phyloP scores from a whole-genome alignment of 371 early-diverging fungal genomes.

The Mortierella sp. region DNA sequence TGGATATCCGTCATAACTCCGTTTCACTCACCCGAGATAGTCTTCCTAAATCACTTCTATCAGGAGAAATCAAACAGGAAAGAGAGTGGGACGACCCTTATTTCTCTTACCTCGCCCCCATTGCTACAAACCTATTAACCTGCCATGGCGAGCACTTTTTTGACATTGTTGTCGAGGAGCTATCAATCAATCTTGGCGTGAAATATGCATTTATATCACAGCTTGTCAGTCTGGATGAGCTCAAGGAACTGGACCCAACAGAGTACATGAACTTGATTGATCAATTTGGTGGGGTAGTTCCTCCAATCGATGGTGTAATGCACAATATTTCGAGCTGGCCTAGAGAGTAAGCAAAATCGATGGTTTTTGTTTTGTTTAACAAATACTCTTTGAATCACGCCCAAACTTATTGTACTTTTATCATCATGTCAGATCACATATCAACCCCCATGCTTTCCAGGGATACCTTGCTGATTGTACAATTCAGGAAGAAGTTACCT shows the following conservation, averaged over 20 bases:
- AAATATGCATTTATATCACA: conserved; percentile 52
- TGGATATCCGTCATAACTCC: conserved; percentile 44
- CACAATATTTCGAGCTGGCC: conserved; percentile 54
- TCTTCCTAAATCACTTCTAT: conserved; percentile 10
- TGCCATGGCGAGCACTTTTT: conserved; percentile 49
- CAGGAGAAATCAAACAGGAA: conserved; percentile 13
- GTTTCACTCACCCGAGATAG: conserved; percentile 15
- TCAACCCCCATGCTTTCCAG: conserved; percentile 53
- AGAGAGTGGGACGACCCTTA: conserved; percentile 41
- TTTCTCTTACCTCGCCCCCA: conserved; percentile 39
- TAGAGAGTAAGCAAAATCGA: conserved; percentile 32
- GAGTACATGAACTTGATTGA: conserved; percentile 48
- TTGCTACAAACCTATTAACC: conserved; percentile 38
- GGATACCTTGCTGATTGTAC: conserved; percentile 52
- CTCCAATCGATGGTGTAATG: conserved; percentile 55
- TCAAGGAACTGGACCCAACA: conserved; percentile 51
- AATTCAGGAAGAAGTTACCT: conserved; percentile 40
- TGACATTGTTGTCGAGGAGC: conserved; percentile 35
- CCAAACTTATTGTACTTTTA: not conserved
- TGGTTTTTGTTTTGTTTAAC: not conserved
- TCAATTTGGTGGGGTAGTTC: conserved; percentile 50
- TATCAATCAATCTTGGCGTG: conserved; percentile 38
- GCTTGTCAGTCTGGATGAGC: conserved; percentile 47
- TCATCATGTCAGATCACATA: conserved; percentile 23
- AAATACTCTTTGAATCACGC: not conserved